Base-by-base conservation (phyloP, 495 filamentous ascomycete species). In the Parathielavia appendiculata region DNA sequence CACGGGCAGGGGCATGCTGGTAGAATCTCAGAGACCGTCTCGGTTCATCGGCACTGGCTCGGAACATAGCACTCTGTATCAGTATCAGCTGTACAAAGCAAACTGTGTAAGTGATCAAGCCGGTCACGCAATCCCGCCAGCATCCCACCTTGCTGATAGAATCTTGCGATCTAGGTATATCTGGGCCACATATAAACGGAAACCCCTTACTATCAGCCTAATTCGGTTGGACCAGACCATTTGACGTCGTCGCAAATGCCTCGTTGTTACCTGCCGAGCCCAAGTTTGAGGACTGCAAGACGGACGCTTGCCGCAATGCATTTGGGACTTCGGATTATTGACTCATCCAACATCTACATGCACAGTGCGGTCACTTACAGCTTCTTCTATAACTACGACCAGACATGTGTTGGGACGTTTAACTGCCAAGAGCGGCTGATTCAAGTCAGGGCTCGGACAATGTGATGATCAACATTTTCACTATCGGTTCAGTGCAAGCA, bases 41-140 rank as follows among this genome's bases (percentile, higher is more conserved):
- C 84, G 82, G 82, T 36, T 63, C 20, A 54, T 54, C 17, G 61
- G 56, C 32, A 54, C 38, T 1, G 44, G 46, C 7, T 59, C 61
- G 1, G 91, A 96, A 72, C 91, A 96, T 75, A 84, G 80, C 66
- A 81, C 86, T 60, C 73, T 95, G 4, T 96, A 95, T 80, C 76
- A 81, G 66, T 95, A 92, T 71, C 83, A 95, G 64, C 71, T 96
- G 58, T 71, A 80, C 50, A 83, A 83, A 54, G 88, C 90, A 0
- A 71, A 82, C n/a, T n/a, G n/a, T n/a, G n/a, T n/a, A n/a, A n/a
- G n/a, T n/a, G n/a, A n/a, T n/a, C n/a, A n/a, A n/a, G n/a, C n/a
- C n/a, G n/a, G n/a, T n/a, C n/a, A n/a, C n/a, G n/a, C n/a, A n/a
- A n/a, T n/a, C n/a, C n/a, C n/a, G n/a, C n/a, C n/a, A n/a, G n/a